phyloP scores from a whole-genome alignment of 768 basidiomycete genomes.

The Lentinus brumalis region DNA sequence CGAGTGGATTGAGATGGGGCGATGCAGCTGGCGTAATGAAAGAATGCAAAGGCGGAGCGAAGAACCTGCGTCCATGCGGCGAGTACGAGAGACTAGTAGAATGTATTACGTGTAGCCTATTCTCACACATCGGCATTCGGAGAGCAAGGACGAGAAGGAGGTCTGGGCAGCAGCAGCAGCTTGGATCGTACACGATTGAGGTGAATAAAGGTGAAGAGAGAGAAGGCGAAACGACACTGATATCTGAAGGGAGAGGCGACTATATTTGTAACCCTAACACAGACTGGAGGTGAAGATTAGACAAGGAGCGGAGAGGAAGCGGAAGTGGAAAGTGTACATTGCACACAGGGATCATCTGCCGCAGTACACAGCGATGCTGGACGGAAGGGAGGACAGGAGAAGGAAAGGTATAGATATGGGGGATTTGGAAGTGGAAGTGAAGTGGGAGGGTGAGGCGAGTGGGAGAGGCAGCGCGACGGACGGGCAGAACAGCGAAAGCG shows the following conservation, averaged over 20 bases:
- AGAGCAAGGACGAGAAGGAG: conserved; percentile 17
- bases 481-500: neutral
- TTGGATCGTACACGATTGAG: neutral
- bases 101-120: conserved; percentile 23
- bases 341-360: neutral
- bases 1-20: too few relatives aligned
- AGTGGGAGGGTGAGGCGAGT: neutral
- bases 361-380: neutral
- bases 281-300: too few relatives aligned
- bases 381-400: neutral
- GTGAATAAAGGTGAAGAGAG: conserved; percentile 18
- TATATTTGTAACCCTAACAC: neutral
- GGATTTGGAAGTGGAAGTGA: neutral
- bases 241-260: conserved; percentile 9
- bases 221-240: neutral
- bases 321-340: neutral
- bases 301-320: too few relatives aligned
- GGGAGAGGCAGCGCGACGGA: neutral
- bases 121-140: conserved; percentile 26
- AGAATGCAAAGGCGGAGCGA: too few relatives aligned
- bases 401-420: conserved; percentile 6
- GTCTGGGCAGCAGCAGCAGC: conserved; percentile 7
- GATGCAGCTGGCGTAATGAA: too few relatives aligned
- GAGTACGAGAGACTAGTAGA: neutral
- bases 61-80: too few relatives aligned